Base-by-base conservation (phyloP, 805 yeast species). In the Wickerhamiella hasegawae region DNA sequence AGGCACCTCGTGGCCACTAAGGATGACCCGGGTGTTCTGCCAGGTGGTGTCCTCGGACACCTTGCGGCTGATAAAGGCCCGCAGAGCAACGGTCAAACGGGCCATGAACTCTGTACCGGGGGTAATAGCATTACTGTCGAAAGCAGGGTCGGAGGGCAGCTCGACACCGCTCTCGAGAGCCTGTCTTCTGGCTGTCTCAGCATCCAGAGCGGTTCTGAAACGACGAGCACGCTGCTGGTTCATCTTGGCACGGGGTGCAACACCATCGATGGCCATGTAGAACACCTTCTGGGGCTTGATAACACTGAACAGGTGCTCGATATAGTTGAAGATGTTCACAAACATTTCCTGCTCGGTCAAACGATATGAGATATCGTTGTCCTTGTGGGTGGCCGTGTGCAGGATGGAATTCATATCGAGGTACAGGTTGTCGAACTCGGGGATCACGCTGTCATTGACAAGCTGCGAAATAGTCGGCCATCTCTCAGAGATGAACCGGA, bases 51-150 rank as follows among this genome's bases (percentile, higher is more conserved):
- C 98, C 8, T 69, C 69, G 25, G 83, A 68, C 25, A 90, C 62
- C 54, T 90, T 90, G 55, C 79, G 82, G 3, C 93, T 82, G 5
- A 81, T 82, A 94, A 96, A 90, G 55, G 83, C 90, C 41, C 90
- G 64, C 43, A 90, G 62, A 4, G 90, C 76, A 22, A 63, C 62
- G 0, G 97, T 94, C 41, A 90, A 62, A 35, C 74, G 75, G 50
- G 79, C 87, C 99, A 90, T 90, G 47, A 90, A 90, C 18, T 94
- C 96, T 0, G 99, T 90, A 40, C 99, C 99, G 3, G 99, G 99
- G 2, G 99, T 90, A 49, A 90, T 90, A 9, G 93, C 87, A 51
- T 90, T 90, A 17, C 93, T 73, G 60, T 90, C 99, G 94, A 95
- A 87, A 38, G 76, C 84, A 42, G 72, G 83, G 41, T 76, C 69